Conservation (phyloP, 2,329 filamentous ascomycete species). For the Pyrenophora teres region DNA sequence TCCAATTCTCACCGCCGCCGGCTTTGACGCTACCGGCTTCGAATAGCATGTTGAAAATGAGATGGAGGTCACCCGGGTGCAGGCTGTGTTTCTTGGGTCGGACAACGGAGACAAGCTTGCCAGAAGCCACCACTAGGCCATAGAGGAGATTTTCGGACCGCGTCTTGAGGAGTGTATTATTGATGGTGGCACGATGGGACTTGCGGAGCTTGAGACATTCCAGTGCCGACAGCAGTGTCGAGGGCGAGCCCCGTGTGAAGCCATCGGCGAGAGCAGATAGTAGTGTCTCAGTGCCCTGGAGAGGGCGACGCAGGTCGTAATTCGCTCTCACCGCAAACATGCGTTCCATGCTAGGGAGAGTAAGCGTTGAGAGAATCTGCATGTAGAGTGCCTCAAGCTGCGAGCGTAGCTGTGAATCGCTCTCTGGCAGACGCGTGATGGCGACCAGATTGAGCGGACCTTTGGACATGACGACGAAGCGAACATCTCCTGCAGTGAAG, state of each 20-base stretch:
- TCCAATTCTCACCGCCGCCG: constrained; percentile 96
- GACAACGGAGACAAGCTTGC: constrained; percentile 91
- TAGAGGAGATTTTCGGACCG: constrained; percentile 82
- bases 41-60: constrained; percentile 99
- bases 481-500: constrained; percentile 84
- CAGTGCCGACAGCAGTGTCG: constrained; percentile 82
- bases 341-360: constrained; percentile 80
- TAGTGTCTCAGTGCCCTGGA: constrained; percentile 89
- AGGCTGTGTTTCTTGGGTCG: constrained; percentile 92
- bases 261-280: constrained; percentile 91
- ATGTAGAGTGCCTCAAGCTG: constrained; percentile 96
- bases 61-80: constrained; percentile 90
- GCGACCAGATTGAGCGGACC: constrained; percentile 92
- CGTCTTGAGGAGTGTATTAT: constrained; percentile 81
- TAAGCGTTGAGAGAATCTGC: constrained; percentile 96
- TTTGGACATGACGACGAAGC: constrained; percentile 83
- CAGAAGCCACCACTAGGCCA: constrained; percentile 89
- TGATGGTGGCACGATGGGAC: constrained; percentile 81
- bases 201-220: constrained; percentile 94
- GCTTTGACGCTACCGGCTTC: constrained; percentile 90
- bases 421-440: constrained; percentile 90
- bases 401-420: constrained; percentile 80
- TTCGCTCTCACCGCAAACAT: constrained; percentile 90
- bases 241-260: constrained; percentile 90
- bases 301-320: constrained; percentile 85